Percentiles rank a stretch among this genome's conserved stretches.
phyloP scores from a whole-genome alignment of 2,329 filamentous ascomycete genomes.

The Botrytis cinerea region DNA sequence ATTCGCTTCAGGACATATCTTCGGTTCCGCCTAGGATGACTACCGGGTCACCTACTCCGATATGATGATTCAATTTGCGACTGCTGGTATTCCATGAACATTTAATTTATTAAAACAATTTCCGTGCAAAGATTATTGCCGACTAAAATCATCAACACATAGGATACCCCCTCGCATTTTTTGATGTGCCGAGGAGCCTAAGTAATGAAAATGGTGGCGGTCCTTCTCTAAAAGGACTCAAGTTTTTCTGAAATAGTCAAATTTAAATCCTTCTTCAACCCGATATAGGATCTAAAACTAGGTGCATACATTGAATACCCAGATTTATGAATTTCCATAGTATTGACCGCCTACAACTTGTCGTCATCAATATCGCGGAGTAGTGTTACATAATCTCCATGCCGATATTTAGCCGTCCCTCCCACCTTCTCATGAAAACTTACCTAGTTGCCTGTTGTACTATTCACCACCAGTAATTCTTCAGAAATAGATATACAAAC shows the following conservation, averaged over 20 bases:
- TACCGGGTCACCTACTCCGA: not conserved
- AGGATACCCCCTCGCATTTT: not conserved
- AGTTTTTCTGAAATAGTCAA: not conserved
- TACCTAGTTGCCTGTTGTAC: not conserved
- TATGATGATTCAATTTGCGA: not conserved
- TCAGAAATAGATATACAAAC: not conserved
- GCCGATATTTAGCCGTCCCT: not conserved
- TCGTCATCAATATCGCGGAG: not conserved
- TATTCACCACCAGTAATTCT: slow-evolving; percentile 5
- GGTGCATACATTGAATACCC: not conserved
- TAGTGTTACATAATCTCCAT: not conserved
- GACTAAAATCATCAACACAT: not conserved
- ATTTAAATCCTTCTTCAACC: not conserved
- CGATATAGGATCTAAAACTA: not conserved
- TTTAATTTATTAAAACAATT: not conserved
- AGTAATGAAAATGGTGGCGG: not conserved
- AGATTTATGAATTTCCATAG: no score
- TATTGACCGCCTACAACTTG: not conserved
- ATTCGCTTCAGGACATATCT: not conserved
- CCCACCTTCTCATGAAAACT: slow-evolving; percentile 16
- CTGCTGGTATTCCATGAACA: not conserved
- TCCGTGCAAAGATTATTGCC: not conserved
- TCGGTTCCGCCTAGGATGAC: not conserved
- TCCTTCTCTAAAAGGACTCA: not conserved
- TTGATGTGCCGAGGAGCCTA: not conserved